Evolutionary conservation across 352 stramenopile species (phyloP), one percentile per base, ranked within the genome.

Genomic region (Thraustotheca clavata): DNA sequence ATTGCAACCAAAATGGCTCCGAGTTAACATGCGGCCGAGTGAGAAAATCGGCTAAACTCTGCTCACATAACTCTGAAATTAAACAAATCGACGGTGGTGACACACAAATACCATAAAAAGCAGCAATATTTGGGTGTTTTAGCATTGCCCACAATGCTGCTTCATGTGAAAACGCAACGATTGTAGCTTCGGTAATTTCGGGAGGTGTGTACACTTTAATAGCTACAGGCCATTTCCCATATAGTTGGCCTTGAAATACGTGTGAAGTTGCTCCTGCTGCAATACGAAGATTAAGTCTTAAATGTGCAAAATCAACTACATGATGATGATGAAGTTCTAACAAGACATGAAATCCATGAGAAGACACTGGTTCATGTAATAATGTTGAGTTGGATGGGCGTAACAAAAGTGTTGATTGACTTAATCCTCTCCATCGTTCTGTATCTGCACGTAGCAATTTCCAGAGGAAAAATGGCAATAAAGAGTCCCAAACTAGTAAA

Each of bases 161-260:
- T 72, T 89, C 80, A 20, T 80, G 74, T 0, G 71, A 76, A 47
- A 89, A 86, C 40, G 67, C 69, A 1, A 73, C 72, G 0, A 89
- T 69, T 0, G 70, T 72, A 31, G 76, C 76, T 24, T 88, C 77
- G 0, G 69, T 77, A 14, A 89, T 41, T 8, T 79, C 47, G 0
- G 66, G 70, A 1, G 82, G 82, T 2, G 79, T 88, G 54, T 88
- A 91, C 27, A 89, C 80, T 59, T 91, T 91, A 46, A 89, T 74
- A 5, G 83, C 83, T 0, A 92, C 81, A 0, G 71, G 70, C 8
- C 68, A 63, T 34, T 74, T 83, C 33, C 71, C 77, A 48, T 83
- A 59, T 22, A 92, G 71, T 12, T 70, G 61, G 11, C 83, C 83
- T 41, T 73, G 73, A 59, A 86, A 88, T 31, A 91, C 82, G 2